Conservation (phyloP, 345 rosid species). For the Alliaria petiolata region DNA sequence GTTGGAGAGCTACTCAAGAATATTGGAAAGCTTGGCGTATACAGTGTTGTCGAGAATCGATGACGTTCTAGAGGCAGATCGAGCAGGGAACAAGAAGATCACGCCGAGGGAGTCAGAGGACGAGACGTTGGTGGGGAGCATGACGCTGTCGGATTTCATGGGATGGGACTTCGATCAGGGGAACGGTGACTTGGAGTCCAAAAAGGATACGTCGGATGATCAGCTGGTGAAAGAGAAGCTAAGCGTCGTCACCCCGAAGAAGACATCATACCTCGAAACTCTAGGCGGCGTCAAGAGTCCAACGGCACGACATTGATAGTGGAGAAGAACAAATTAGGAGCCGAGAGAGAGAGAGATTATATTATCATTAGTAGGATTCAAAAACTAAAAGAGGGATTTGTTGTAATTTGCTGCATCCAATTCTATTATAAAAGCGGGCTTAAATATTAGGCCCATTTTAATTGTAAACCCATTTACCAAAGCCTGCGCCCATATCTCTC, state of each 20-base stretch:
- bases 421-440: not conserved
- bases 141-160: slow-evolving; percentile 71
- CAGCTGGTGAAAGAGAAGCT: slow-evolving; percentile 32
- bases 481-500: not conserved
- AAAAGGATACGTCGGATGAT: slow-evolving; percentile 41
- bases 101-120: slow-evolving; percentile 13
- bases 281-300: slow-evolving; percentile 69
- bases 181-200: slow-evolving; percentile 27
- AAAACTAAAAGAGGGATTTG: not conserved
- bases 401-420: not conserved
- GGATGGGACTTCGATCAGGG: slow-evolving; percentile 60
- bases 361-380: not conserved
- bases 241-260: slow-evolving; percentile 41
- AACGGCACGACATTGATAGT: slow-evolving; percentile 38
- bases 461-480: slow-evolving; percentile 2
- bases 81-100: slow-evolving; percentile 42
- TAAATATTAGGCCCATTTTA: not conserved
- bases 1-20: slow-evolving; percentile 89
- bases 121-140: slow-evolving; percentile 31
- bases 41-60: slow-evolving; percentile 78
- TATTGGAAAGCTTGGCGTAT: slow-evolving; percentile 88
- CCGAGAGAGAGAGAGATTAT: not conserved
- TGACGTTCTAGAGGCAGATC: slow-evolving; percentile 73
- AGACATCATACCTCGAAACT: slow-evolving; percentile 58
- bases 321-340: not conserved